phyloP scores from a whole-genome alignment of 768 basidiomycete species.

The Hericium coralloides region DNA sequence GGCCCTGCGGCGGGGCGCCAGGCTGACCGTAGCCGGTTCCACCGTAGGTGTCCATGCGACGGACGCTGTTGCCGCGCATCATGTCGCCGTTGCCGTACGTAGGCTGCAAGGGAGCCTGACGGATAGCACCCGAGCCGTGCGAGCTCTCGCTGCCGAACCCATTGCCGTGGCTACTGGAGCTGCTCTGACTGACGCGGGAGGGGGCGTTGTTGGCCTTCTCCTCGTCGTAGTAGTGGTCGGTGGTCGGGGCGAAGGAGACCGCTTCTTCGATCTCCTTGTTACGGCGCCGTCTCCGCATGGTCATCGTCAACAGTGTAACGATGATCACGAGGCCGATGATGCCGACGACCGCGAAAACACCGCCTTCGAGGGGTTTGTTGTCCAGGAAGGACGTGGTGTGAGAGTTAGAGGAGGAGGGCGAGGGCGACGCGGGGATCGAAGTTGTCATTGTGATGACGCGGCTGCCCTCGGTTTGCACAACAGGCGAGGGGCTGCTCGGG shows the following conservation, averaged over 20 bases:
- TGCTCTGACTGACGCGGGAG: background rate
- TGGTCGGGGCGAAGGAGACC: conserved; percentile 13
- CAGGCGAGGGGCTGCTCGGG: background rate
- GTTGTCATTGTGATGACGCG: conserved; percentile 15
- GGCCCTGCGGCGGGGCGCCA: background rate
- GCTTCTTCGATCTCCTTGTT: conserved; percentile 20
- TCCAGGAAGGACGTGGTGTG: conserved; percentile 40
- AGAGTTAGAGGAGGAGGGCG: conserved; percentile 18
- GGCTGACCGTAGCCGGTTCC: background rate
- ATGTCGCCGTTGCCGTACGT: background rate
- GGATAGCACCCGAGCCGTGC: background rate
- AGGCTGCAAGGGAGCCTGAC: background rate
- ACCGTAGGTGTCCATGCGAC: background rate
- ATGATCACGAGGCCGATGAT: conserved; percentile 38
- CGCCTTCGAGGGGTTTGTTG: conserved; percentile 55
- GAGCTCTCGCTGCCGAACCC: background rate
- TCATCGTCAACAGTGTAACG: conserved; percentile 34
- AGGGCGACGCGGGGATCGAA: conserved; percentile 17
- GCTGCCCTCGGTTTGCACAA: conserved; percentile 7
- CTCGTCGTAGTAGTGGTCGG: background rate
- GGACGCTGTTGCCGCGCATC: background rate
- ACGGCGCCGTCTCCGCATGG: conserved; percentile 40
- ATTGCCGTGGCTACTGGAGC: no score
- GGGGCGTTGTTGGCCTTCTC: background rate
- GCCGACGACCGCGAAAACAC: conserved; percentile 47